Evolutionary conservation across 2,329 filamentous ascomycete species (phyloP).

Genomic region (Colletotrichum falcatum): DNA sequence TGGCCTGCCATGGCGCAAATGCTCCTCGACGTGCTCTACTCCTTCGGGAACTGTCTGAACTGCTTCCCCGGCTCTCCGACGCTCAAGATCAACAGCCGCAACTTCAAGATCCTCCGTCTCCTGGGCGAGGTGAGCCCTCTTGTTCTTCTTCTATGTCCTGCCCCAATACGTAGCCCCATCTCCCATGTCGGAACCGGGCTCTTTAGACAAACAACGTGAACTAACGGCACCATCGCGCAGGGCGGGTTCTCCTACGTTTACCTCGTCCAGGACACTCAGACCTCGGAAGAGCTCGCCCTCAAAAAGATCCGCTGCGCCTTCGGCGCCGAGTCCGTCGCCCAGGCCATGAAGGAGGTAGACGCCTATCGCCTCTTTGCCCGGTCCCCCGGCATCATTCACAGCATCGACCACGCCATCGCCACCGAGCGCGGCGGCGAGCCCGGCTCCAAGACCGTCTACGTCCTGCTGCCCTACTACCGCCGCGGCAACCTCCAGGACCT

Average conservation of each 20-base stretch:
- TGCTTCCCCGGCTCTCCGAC: slow-evolving; percentile 96
- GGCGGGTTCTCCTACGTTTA: slow-evolving; percentile 99
- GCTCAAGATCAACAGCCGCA: slow-evolving; percentile 93
- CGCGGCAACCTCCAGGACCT: slow-evolving; percentile 96
- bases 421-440: slow-evolving; percentile 74
- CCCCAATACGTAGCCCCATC: background rate
- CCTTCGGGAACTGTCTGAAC: slow-evolving; percentile 92
- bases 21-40: slow-evolving; percentile 89
- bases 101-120: slow-evolving; percentile 94
- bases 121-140: slow-evolving; percentile 83
- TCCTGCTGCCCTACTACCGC: slow-evolving; percentile 94
- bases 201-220: background rate
- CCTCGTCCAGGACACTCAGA: slow-evolving; percentile 91
- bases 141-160: slow-evolving; percentile 4
- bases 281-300: slow-evolving; percentile 87
- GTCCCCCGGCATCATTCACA: slow-evolving; percentile 87
- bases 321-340: slow-evolving; percentile 93
- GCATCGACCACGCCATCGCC: slow-evolving; percentile 84
- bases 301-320: slow-evolving; percentile 99
- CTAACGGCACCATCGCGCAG: slow-evolving; percentile 54
- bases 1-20: slow-evolving; percentile 77
- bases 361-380: slow-evolving; percentile 91
- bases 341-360: slow-evolving; percentile 96
- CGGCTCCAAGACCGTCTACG: slow-evolving; percentile 91
- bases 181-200: background rate